Conservation (phyloP, 139 green algal species). For the Bryopsis sp. region DNA sequence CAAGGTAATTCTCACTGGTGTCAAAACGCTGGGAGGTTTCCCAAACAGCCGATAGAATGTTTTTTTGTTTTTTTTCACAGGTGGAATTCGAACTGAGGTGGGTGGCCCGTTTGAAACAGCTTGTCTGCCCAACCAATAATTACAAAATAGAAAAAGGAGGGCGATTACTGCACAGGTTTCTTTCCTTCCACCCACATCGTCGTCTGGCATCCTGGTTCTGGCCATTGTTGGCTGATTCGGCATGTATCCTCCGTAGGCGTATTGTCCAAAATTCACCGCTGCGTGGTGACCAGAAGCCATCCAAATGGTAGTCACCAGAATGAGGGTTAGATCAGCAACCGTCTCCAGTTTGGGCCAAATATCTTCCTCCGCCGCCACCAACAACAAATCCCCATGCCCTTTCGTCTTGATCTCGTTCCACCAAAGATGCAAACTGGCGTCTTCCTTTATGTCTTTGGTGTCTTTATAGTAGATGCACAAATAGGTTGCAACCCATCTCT, state of each 20-base stretch:
- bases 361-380: not conserved
- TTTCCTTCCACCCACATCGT: too few relatives aligned
- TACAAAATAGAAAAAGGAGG: too few relatives aligned
- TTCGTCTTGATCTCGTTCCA: slow-evolving; percentile 29
- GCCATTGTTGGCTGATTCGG: slow-evolving; percentile 4
- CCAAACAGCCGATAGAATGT: too few relatives aligned
- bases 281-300: slow-evolving; percentile 35
- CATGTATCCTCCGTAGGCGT: slow-evolving; percentile 16
- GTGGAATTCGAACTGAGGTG: too few relatives aligned
- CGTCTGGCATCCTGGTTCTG: not conserved
- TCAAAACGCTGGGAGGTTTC: too few relatives aligned
- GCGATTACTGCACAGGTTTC: too few relatives aligned
- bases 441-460: slow-evolving; percentile 20
- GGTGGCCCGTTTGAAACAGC: too few relatives aligned
- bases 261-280: slow-evolving; percentile 41
- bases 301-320: slow-evolving; percentile 36
- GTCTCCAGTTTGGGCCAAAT: slow-evolving; percentile 8
- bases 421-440: slow-evolving; percentile 37
- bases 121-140: too few relatives aligned
- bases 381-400: not conserved
- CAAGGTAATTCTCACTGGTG: too few relatives aligned
- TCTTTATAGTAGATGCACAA: slow-evolving; percentile 31
- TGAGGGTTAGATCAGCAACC: slow-evolving; percentile 19
- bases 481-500: not conserved
- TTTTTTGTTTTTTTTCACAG: too few relatives aligned